Evolutionary conservation across 192 early-diverging fungal genomes (phyloP).

Genomic region (Martensiomyces pterosporus): DNA sequence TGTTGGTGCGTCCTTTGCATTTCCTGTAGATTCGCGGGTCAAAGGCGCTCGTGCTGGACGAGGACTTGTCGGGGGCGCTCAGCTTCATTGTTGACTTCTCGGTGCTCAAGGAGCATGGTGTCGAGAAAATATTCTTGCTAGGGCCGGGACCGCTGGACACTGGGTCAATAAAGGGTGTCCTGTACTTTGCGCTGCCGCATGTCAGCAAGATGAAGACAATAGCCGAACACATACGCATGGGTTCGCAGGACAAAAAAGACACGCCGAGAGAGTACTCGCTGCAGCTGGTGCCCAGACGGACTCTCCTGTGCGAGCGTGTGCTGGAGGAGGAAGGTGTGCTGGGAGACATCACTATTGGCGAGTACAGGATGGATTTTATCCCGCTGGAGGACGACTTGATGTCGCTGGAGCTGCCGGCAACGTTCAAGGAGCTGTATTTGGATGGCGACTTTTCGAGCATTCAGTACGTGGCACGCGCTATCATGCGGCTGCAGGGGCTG

Average conservation of each 20-base stretch:
- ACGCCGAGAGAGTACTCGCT: conserved; percentile 56
- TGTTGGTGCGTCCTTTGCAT: not conserved
- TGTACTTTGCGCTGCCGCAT: conserved; percentile 83
- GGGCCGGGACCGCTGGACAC: conserved; percentile 61
- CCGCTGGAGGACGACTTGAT: conserved; percentile 88
- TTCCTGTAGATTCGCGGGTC: conserved; percentile 75
- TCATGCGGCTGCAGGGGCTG: conserved; percentile 87
- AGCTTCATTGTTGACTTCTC: conserved; percentile 85
- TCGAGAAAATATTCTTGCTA: conserved; percentile 90
- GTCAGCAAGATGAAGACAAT: conserved; percentile 77
- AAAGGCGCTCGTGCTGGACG: conserved; percentile 89
- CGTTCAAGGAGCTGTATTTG: conserved; percentile 81
- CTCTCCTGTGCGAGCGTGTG: conserved; percentile 88
- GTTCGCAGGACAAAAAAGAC: conserved; percentile 9
- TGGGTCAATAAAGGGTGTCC: conserved; percentile 61
- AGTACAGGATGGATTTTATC: conserved; percentile 87
- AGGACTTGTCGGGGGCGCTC: conserved; percentile 74
- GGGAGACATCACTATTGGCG: conserved; percentile 79
- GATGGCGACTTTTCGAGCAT: conserved; percentile 48
- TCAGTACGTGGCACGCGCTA: conserved; percentile 51
- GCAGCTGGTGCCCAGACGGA: conserved; percentile 86
- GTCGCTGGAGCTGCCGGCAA: conserved; percentile 79
- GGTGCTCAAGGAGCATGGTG: conserved; percentile 91
- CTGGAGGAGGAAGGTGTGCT: conserved; percentile 90
- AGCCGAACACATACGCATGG: conserved; percentile 53